Evolutionary conservation across 306 rosid species (phyloP).

Genomic region (Citrullus colocynthis): DNA sequence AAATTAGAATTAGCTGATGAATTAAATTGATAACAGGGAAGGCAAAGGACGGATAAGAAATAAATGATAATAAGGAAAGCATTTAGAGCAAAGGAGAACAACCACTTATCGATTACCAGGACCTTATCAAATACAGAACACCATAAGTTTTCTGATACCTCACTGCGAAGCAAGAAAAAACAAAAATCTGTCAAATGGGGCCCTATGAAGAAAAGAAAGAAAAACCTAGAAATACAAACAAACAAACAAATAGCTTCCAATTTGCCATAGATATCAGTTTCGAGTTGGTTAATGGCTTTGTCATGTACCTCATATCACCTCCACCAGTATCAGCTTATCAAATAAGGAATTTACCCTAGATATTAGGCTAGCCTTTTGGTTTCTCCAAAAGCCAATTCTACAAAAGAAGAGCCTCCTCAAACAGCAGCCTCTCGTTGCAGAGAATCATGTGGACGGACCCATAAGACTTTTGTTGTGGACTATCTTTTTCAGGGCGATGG

Average conservation of each 20-base stretch:
- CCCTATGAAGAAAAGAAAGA: neutral
- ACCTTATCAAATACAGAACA: neutral
- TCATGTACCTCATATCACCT: neutral
- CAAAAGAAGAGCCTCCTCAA: neutral
- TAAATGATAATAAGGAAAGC: neutral
- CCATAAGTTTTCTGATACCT: neutral
- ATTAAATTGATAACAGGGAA: neutral
- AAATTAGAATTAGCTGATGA: neutral
- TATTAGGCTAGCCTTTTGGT: constrained; percentile 8
- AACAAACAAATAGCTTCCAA: neutral
- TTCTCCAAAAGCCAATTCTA: constrained; percentile 15
- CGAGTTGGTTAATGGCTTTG: neutral
- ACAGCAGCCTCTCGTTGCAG: neutral
- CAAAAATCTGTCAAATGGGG: constrained; percentile 4
- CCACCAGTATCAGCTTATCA: neutral
- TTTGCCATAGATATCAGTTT: neutral
- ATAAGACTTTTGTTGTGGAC: neutral
- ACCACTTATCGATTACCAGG: constrained; percentile 4
- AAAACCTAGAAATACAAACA: neutral
- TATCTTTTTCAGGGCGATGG: neutral
- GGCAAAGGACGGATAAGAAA: neutral
- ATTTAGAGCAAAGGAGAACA: neutral
- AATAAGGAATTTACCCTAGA: neutral
- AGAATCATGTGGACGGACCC: constrained; percentile 3
- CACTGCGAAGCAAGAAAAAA: neutral